Evolutionary conservation across 2,329 filamentous ascomycete species (phyloP), one percentile per base, ranked within the genome.

Genomic region (Ophiostoma ulmi): DNA sequence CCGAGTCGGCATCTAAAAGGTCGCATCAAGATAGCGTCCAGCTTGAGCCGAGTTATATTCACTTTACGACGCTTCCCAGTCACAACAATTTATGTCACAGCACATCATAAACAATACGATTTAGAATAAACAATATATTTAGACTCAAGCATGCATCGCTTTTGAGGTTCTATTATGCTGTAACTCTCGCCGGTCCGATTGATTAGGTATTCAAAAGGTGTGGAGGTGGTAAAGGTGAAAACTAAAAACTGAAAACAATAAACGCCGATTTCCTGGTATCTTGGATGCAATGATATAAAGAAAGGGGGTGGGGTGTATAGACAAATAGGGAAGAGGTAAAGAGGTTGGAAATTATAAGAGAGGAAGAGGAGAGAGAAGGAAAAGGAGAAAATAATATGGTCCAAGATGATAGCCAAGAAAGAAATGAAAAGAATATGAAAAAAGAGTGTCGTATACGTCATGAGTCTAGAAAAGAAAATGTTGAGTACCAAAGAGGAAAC

Each of bases 261-360:
- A 82, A 82, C 80, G 80, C 80, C 80, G 73, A 67, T 77, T 72
- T 73, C 78, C 77, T 82, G 81, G 81, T 83, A 82, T 83, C 80
- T 80, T 76, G 76, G 70, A 80, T 77, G 76, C 77, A 78, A 80
- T 77, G 78, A 72, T 64, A 65, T 65, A 72, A 67, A 75, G 74
- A 66, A 74, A 76, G 36, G 68, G 26, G 22, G 8, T 7, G 35
- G 31, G 35, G 20, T n/a, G 20, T 67, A 69, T 67, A 44, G 44
- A 67, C 67, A 76, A 76, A 75, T 31, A 22, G 61, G 52, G 44
- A 68, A 41, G 67, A 55, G 52, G 75, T 74, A 69, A 48, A 48
- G 66, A 41, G 36, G 69, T 38, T 26, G 41, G 61, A 67, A 65
- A 68, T 31, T 31, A 31, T 31, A 26, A 44, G 14, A 65, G 5